Percentiles rank a stretch among this genome's conserved stretches.
phyloP scores from a whole-genome alignment of 768 basidiomycete species.

The Strobilomyces dryophilus region DNA sequence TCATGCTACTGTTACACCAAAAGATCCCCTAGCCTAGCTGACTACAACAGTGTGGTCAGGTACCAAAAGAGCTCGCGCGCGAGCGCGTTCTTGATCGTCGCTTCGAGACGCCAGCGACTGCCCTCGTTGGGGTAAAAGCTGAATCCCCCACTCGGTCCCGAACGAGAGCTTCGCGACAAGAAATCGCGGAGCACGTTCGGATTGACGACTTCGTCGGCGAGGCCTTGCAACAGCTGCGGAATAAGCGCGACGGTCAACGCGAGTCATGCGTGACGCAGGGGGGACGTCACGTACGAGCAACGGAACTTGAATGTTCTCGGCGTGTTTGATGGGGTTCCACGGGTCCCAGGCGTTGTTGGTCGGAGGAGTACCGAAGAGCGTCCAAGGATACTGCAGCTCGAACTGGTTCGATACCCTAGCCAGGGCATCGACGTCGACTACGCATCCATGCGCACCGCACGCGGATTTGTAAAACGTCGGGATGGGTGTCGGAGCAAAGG shows the following conservation, averaged over 20 bases:
- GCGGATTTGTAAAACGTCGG: conserved; percentile 52
- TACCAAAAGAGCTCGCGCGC: conserved; percentile 32
- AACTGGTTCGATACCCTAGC: conserved; percentile 66
- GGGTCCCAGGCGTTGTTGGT: conserved; percentile 22
- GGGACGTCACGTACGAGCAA: conserved; percentile 50
- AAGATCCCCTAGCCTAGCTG: too few species aligned
- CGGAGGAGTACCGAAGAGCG: conserved; percentile 53
- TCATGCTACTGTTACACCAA: too few species aligned
- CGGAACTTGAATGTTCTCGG: conserved; percentile 55
- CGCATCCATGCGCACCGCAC: conserved; percentile 53
- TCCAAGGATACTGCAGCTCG: conserved; percentile 51
- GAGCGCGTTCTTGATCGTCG: conserved; percentile 31
- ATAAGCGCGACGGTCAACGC: neutral
- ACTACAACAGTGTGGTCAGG: too few species aligned
- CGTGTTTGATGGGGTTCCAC: conserved; percentile 13
- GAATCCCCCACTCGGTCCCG: conserved; percentile 19
- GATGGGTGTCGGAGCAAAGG: conserved; percentile 50
- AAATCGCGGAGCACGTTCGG: conserved; percentile 44
- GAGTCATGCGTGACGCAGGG: neutral
- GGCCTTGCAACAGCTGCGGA: conserved; percentile 60
- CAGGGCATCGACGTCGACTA: conserved; percentile 55
- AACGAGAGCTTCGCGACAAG: conserved; percentile 28
- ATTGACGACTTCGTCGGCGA: conserved; percentile 58
- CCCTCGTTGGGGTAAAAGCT: conserved; percentile 41
- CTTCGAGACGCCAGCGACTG: conserved; percentile 31